Evolutionary conservation across 768 basidiomycete species (phyloP).

Genomic region (Chalciporus sphaerocephalus): DNA sequence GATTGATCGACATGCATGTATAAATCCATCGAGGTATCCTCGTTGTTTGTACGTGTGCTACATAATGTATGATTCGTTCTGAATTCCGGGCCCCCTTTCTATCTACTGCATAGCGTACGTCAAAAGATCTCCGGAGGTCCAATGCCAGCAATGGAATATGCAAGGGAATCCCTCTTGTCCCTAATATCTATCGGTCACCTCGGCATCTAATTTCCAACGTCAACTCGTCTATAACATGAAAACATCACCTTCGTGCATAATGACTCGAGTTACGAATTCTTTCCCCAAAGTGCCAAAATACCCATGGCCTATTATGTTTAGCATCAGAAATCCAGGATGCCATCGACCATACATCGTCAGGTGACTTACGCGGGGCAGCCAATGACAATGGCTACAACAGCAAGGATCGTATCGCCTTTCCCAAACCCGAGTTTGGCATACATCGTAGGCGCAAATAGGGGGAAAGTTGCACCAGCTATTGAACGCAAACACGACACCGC

Average conservation of each 20-base stretch:
- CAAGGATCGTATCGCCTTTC: conserved; percentile 63
- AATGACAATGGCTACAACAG: conserved; percentile 50
- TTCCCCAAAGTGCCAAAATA: conserved; percentile 45
- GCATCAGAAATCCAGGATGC: conserved; percentile 29
- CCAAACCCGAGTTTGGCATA: conserved; percentile 64
- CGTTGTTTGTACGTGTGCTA: too few relatives aligned
- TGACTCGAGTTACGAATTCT: conserved; percentile 48
- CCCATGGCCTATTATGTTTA: conserved; percentile 36
- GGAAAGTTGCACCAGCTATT: conserved; percentile 69
- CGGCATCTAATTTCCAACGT: too few relatives aligned
- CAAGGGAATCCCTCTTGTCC: too few relatives aligned
- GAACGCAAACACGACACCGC: conserved; percentile 61
- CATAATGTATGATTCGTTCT: too few relatives aligned
- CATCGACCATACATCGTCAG: not conserved
- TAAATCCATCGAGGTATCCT: too few relatives aligned
- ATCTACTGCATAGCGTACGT: too few relatives aligned
- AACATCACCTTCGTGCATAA: conserved; percentile 27
- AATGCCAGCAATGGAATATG: too few relatives aligned
- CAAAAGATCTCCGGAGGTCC: too few relatives aligned
- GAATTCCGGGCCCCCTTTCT: too few relatives aligned
- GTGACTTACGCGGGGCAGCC: conserved; percentile 49
- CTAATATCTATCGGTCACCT: too few relatives aligned
- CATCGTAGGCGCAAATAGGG: conserved; percentile 72
- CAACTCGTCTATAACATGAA: too few relatives aligned
- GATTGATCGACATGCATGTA: too few relatives aligned